Conservation (phyloP, 2,329 filamentous ascomycete species). For the Hypoxylon sp. region DNA sequence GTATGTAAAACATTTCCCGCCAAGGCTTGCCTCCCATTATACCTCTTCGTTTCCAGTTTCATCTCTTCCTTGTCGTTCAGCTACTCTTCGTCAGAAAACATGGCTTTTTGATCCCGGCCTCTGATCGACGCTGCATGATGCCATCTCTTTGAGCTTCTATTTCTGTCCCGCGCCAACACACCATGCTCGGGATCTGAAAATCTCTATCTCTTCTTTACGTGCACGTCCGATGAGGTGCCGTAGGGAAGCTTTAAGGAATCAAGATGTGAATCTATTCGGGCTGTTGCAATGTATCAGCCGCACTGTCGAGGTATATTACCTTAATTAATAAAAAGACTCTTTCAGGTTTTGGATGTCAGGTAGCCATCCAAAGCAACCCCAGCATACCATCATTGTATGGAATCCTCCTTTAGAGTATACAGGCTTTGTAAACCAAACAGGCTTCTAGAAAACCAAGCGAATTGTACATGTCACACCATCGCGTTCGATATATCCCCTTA, state of each 20-base stretch:
- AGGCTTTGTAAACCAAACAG: slow-evolving; percentile 12
- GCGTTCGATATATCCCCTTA: neutral
- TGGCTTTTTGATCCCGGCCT: slow-evolving; percentile 22
- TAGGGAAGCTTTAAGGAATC: slow-evolving; percentile 1
- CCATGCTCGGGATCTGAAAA: slow-evolving; percentile 20
- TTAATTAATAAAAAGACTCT: too few species aligned
- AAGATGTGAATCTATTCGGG: neutral
- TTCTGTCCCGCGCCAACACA: slow-evolving; percentile 40
- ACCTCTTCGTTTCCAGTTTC: slow-evolving; percentile 31
- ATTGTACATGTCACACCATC: slow-evolving; percentile 14
- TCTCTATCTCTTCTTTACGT: slow-evolving; percentile 18
- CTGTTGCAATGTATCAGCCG: neutral
- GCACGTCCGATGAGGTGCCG: neutral
- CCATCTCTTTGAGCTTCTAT: slow-evolving; percentile 39
- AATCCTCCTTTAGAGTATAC: neutral
- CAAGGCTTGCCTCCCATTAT: slow-evolving; percentile 15
- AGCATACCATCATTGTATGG: neutral
- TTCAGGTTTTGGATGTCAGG: too few species aligned
- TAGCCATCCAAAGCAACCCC: neutral
- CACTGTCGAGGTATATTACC: neutral
- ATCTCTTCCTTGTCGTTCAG: slow-evolving; percentile 17
- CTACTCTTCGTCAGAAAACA: slow-evolving; percentile 23
- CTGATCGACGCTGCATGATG: slow-evolving; percentile 44
- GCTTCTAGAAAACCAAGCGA: slow-evolving; percentile 2
- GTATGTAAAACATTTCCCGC: slow-evolving; percentile 12